A percentile compares a stretch with the other conserved stretches of the same genome.
phyloP scores from a whole-genome alignment of 495 filamentous ascomycete genomes.

The Daldinia concentrica region DNA sequence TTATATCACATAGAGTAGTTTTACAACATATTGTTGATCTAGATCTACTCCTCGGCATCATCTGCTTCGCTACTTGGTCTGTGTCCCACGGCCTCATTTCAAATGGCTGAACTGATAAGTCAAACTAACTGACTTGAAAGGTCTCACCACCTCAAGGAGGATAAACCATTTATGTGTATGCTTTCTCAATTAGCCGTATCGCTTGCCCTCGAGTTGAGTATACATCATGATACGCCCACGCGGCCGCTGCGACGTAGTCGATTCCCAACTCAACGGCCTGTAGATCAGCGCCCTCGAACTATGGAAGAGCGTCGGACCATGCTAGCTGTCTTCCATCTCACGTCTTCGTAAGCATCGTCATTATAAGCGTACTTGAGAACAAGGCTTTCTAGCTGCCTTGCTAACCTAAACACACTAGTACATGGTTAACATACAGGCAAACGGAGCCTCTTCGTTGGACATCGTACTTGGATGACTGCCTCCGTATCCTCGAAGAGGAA shows the following conservation, averaged over 20 bases:
- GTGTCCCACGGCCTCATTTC: neutral
- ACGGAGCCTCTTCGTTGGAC: conserved; percentile 63
- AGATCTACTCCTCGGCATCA: conserved; percentile 36
- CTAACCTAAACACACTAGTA: conserved; percentile 17
- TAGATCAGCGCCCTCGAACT: conserved; percentile 24
- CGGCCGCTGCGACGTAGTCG: conserved; percentile 20
- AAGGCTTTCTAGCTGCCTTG: neutral
- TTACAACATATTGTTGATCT: conserved; percentile 31
- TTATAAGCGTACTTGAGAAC: neutral
- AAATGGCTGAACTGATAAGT: neutral
- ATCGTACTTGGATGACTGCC: conserved; percentile 60
- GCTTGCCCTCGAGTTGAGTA: conserved; percentile 32
- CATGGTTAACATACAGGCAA: conserved; percentile 43
- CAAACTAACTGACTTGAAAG: conserved; percentile 14
- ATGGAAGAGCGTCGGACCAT: conserved; percentile 38
- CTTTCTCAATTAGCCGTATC: conserved; percentile 35
- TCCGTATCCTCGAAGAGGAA: conserved; percentile 52
- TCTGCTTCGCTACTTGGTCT: conserved; percentile 36
- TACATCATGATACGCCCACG: conserved; percentile 28
- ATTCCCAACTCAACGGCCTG: conserved; percentile 2
- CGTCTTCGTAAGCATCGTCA: conserved; percentile 50
- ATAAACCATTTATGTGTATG: conserved; percentile 38
- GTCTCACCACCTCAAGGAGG: conserved; percentile 41
- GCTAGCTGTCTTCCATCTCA: conserved; percentile 48
- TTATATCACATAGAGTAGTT: conserved; percentile 36